Evolutionary conservation across 208 protist species (phyloP).

Genomic region (Trypanosoma theileri): DNA sequence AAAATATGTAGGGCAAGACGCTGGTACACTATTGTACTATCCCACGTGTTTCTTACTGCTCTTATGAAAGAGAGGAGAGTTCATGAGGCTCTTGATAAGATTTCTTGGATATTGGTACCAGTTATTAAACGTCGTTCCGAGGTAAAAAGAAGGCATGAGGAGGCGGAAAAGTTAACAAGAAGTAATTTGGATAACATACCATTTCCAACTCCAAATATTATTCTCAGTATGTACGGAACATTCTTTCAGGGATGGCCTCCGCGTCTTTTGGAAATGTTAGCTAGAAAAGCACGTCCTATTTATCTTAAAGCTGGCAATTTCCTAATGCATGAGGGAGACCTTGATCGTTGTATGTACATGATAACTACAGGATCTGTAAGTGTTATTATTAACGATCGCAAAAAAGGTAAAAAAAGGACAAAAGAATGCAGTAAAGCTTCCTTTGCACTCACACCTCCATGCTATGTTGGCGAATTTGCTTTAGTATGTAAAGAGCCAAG

Average conservation of each 20-base stretch:
- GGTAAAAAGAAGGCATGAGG: constrained; percentile 37
- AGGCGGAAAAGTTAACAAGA: constrained; percentile 43
- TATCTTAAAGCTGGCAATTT: constrained; percentile 67
- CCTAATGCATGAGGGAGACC: constrained; percentile 88
- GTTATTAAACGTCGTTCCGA: constrained; percentile 60
- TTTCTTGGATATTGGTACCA: constrained; percentile 61
- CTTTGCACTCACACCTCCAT: constrained; percentile 71
- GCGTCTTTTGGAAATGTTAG: constrained; percentile 64
- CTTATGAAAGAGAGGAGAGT: constrained; percentile 75
- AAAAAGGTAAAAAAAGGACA: constrained; percentile 65
- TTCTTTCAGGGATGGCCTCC: constrained; percentile 86
- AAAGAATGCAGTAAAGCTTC: constrained; percentile 76
- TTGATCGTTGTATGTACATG: constrained; percentile 88
- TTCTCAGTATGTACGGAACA: constrained; percentile 78
- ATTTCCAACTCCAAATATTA: constrained; percentile 71
- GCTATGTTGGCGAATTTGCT: constrained; percentile 89
- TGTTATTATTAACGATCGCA: constrained; percentile 73
- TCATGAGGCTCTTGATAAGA: constrained; percentile 72
- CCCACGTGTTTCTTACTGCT: constrained; percentile 82
- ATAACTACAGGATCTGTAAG: constrained; percentile 70
- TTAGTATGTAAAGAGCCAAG: constrained; percentile 87
- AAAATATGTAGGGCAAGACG: constrained; percentile 45
- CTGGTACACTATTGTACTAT: constrained; percentile 79
- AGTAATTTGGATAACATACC: constrained; percentile 69
- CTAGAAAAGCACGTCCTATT: constrained; percentile 52